Evolutionary conservation across 495 filamentous ascomycete genomes (phyloP).

Genomic region (Annulohypoxylon nitens): DNA sequence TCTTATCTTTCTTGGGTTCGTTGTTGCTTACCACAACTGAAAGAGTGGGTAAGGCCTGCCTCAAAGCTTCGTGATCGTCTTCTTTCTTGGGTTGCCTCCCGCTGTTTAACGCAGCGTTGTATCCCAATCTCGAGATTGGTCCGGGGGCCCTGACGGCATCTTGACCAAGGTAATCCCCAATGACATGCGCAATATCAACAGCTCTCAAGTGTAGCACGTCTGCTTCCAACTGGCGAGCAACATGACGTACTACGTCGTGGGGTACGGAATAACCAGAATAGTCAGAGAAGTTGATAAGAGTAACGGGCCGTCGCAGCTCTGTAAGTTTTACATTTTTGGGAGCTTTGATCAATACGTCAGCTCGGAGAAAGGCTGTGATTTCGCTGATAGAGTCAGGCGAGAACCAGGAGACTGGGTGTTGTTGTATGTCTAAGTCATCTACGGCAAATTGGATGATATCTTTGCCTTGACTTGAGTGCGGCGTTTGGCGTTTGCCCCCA

Average conservation of each 20-base stretch:
- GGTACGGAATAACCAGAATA: slow-evolving; percentile 52
- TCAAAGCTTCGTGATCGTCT: slow-evolving; percentile 18
- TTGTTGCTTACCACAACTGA: slow-evolving; percentile 15
- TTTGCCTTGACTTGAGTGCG: slow-evolving; percentile 5
- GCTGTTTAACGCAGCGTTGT: slow-evolving; percentile 66
- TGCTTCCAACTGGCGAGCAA: slow-evolving; percentile 72
- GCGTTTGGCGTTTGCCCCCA: background rate
- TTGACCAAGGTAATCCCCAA: slow-evolving; percentile 80
- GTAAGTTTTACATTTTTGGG: slow-evolving; percentile 39
- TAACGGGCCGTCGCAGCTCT: slow-evolving; percentile 53
- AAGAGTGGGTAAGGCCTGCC: background rate
- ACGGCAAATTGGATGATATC: slow-evolving; percentile 14
- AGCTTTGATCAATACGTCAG: slow-evolving; percentile 51
- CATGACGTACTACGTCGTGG: slow-evolving; percentile 52
- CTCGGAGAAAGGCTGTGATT: slow-evolving; percentile 52
- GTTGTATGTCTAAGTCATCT: slow-evolving; percentile 13
- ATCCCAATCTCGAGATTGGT: slow-evolving; percentile 71
- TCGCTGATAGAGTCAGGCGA: slow-evolving; percentile 48
- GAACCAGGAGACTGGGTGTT: slow-evolving; percentile 31
- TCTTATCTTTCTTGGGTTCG: slow-evolving; percentile 41
- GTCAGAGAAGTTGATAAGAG: slow-evolving; percentile 55
- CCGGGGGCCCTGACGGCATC: slow-evolving; percentile 59
- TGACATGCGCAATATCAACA: slow-evolving; percentile 82
- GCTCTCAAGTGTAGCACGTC: slow-evolving; percentile 84
- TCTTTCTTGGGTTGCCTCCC: slow-evolving; percentile 46